A percentile compares a stretch with the other conserved stretches of the same genome.
These are phyloP conservation scores for Aspergillus versicolor DNA, from an alignment of 2,329 filamentous ascomycete genomes.

Conservation along the genomic window DNA sequence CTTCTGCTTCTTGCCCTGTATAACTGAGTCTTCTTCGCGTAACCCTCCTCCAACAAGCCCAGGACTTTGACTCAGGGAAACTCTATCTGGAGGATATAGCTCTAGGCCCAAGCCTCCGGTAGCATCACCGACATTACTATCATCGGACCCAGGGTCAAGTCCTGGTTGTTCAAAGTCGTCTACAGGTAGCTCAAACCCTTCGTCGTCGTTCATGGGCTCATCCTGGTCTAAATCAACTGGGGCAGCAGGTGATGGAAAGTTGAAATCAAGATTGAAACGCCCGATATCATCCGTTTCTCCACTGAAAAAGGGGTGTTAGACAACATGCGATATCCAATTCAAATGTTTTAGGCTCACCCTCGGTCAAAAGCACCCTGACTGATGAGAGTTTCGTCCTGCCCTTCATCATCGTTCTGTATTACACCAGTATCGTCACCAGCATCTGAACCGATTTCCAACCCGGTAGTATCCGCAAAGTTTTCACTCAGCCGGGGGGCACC, in stretches of 20 bases:
- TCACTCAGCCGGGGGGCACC: slow-evolving; percentile 48
- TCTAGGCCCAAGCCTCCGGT: slow-evolving; percentile 34
- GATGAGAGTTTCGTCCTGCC: slow-evolving; percentile 36
- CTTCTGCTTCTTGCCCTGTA: slow-evolving; percentile 48
- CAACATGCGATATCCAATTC: neutral
- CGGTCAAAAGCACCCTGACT: slow-evolving; percentile 40
- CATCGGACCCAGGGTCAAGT: slow-evolving; percentile 25
- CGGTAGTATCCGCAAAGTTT: slow-evolving; percentile 50
- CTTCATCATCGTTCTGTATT: slow-evolving; percentile 34
- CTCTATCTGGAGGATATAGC: slow-evolving; percentile 27
- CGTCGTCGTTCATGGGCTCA: slow-evolving; percentile 33
- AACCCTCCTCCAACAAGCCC: slow-evolving; percentile 37
- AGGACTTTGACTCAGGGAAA: slow-evolving; percentile 31
- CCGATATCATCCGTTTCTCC: slow-evolving; percentile 46
- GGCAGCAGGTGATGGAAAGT: slow-evolving; percentile 38
- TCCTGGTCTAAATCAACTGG: slow-evolving; percentile 32
- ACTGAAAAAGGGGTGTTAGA: slow-evolving; percentile 27
- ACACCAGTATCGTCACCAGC: slow-evolving; percentile 40
- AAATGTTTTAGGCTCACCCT: slow-evolving; percentile 28
- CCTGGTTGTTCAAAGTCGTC: slow-evolving; percentile 28
- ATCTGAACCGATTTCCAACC: slow-evolving; percentile 45
- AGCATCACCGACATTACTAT: slow-evolving; percentile 21
- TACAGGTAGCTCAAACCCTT: slow-evolving; percentile 34
- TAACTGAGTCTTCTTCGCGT: slow-evolving; percentile 30
- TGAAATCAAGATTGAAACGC: slow-evolving; percentile 42